Evolutionary conservation across 1,139 yeast species (phyloP).

Genomic region (Yamadazyma mexicana): DNA sequence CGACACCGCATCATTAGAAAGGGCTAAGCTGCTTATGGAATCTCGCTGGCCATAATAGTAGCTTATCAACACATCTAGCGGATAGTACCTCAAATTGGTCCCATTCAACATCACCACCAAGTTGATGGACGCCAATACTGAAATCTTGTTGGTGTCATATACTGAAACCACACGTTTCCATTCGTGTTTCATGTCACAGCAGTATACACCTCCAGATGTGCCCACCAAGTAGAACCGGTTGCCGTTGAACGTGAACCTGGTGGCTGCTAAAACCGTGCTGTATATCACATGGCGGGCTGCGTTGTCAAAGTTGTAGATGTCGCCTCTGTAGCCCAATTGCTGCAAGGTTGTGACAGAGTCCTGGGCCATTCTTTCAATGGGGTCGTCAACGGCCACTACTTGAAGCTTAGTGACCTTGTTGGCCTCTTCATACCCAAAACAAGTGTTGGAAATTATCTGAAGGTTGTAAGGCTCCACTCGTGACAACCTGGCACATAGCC

Average conservation of each 20-base stretch:
- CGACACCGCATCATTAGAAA: conserved; percentile 40
- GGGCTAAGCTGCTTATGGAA: conserved; percentile 29
- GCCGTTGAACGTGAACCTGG: conserved; percentile 27
- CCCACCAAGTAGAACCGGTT: conserved; percentile 33
- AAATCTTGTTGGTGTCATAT: conserved; percentile 57
- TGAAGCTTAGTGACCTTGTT: conserved; percentile 60
- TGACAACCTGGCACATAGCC: conserved; percentile 44
- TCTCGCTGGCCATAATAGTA: conserved; percentile 37
- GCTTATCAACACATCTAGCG: conserved; percentile 46
- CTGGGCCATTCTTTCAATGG: conserved; percentile 49
- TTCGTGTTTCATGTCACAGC: conserved; percentile 47
- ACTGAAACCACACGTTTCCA: conserved; percentile 67
- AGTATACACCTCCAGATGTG: conserved; percentile 40
- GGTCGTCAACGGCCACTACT: conserved; percentile 62
- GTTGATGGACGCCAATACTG: conserved; percentile 57
- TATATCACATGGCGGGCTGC: conserved; percentile 27
- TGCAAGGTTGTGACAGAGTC: conserved; percentile 24
- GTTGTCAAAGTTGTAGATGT: conserved; percentile 25
- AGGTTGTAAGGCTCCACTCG: conserved; percentile 57
- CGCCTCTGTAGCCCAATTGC: conserved; percentile 26
- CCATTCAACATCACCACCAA: conserved; percentile 61
- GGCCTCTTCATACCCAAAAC: conserved; percentile 63
- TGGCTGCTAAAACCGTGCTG: conserved; percentile 28
- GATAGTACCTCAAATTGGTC: conserved; percentile 60
- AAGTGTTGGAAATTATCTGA: conserved; percentile 54